Percentiles rank a stretch among this genome's conserved stretches.
Evolutionary conservation across 768 basidiomycete genomes (phyloP).

Genomic region (Collybia nuda): DNA sequence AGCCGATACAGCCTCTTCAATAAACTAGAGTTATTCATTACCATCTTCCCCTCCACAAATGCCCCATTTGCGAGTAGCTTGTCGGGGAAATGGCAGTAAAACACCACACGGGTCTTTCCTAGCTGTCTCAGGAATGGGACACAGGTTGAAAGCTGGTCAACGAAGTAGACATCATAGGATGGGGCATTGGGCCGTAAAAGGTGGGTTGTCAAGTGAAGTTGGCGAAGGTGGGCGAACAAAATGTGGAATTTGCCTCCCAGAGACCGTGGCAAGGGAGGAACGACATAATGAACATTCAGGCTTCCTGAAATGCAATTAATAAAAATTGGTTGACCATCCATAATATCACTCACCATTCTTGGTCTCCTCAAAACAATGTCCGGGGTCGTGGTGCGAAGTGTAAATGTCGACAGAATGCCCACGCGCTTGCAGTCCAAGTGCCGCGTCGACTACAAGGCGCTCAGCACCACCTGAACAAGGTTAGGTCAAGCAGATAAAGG

Average conservation of each 20-base stretch:
- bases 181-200: conserved; percentile 53
- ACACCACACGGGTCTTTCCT: conserved; percentile 79
- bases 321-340: not conserved
- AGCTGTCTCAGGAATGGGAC: conserved; percentile 77
- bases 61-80: conserved; percentile 81
- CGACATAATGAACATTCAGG: conserved; percentile 70
- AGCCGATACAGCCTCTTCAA: conserved; percentile 79
- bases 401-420: conserved; percentile 89
- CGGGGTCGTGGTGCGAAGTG: conserved; percentile 88
- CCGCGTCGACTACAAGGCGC: conserved; percentile 92
- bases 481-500: conserved; percentile 11
- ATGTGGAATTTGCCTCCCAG: conserved; percentile 84
- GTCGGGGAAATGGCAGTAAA: conserved; percentile 98
- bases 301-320: conserved; percentile 53
- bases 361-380: conserved; percentile 93
- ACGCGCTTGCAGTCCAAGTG: conserved; percentile 78
- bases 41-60: conserved; percentile 53
- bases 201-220: conserved; percentile 75
- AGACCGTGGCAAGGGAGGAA: conserved; percentile 78
- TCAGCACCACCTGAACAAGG: conserved; percentile 77
- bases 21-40: conserved; percentile 39
- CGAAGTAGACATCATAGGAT: conserved; percentile 82
- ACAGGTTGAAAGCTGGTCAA: conserved; percentile 94
- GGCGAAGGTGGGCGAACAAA: conserved; percentile 83
- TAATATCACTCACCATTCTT: conserved; percentile 59